phyloP scores from a whole-genome alignment of 768 basidiomycete genomes.

The Leucocoprinus birnbaumii region DNA sequence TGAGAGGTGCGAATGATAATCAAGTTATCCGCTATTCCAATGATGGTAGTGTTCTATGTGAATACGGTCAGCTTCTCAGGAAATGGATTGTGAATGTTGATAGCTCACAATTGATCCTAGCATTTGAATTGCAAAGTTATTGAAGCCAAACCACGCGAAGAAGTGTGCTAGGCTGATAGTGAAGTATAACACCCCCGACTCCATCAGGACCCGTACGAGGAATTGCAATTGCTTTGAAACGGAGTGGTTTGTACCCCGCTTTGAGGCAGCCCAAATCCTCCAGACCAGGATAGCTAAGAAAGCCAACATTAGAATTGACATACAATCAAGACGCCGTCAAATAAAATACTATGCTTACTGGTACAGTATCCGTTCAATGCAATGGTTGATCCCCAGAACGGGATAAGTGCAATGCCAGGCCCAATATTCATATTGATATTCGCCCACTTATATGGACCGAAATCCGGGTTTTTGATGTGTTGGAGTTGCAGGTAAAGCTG shows the following conservation, averaged over 20 bases:
- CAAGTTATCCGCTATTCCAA: no score
- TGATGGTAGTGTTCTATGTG: no score
- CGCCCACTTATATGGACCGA: conserved; percentile 2
- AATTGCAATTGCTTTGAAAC: conserved; percentile 1
- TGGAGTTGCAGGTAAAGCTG: no score
- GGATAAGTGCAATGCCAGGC: conserved; percentile 8
- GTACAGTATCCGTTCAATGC: conserved; percentile 11
- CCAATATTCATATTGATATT: conserved; percentile 8
- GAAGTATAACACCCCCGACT: conserved; percentile 7
- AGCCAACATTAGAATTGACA: not conserved
- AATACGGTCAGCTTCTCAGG: no score
- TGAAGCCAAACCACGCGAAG: no score
- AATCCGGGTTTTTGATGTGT: no score
- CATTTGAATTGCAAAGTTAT: no score
- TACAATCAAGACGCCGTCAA: not conserved
- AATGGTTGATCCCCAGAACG: conserved; percentile 12
- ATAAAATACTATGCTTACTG: not conserved
- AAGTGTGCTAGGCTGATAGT: no score
- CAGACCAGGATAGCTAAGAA: not conserved
- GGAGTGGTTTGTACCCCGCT: not conserved
- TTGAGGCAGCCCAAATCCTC: not conserved
- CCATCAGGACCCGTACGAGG: conserved; percentile 3
- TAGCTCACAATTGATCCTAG: no score
- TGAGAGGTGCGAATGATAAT: no score
- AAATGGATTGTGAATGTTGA: no score